Conservation (phyloP, 1,284 basidiomycete species). For the Coniophora puteana region DNA sequence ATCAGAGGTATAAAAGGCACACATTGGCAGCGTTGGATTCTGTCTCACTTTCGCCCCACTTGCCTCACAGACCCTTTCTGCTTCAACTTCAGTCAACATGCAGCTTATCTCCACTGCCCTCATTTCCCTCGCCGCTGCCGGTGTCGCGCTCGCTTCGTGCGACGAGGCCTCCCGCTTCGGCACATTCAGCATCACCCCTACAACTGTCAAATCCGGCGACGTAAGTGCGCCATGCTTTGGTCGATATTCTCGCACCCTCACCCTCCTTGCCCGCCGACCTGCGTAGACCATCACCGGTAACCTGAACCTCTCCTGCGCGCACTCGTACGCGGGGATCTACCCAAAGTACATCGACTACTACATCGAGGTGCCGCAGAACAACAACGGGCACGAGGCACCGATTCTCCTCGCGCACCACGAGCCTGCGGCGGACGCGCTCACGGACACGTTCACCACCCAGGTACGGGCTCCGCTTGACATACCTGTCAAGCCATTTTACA, state of each 20-base stretch:
- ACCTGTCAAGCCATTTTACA: constrained; percentile 5
- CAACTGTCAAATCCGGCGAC: constrained; percentile 21
- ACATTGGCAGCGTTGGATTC: too few relatives aligned
- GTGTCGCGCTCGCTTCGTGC: too few relatives aligned
- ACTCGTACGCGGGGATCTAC: constrained; percentile 12
- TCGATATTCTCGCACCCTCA: constrained; percentile 46
- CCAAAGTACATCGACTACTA: constrained; percentile 30
- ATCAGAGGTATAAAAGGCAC: too few relatives aligned
- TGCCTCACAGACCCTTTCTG: too few relatives aligned
- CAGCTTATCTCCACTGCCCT: too few relatives aligned
- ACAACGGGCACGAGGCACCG: constrained; percentile 27
- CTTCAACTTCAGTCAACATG: too few relatives aligned
- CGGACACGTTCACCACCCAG: constrained; percentile 16
- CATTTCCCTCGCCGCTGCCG: too few relatives aligned
- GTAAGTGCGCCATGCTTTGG: constrained; percentile 17
- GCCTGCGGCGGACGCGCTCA: constrained; percentile 8
- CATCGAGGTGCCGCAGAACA: constrained; percentile 27
- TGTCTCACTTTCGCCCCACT: too few relatives aligned
- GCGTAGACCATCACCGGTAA: constrained; percentile 24
- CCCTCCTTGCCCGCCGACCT: constrained; percentile 13
- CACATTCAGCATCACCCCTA: constrained; percentile 15
- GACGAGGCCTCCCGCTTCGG: constrained; percentile 21
- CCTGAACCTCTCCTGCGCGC: constrained; percentile 25
- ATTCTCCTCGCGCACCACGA: constrained; percentile 24
- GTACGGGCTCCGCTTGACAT: constrained; percentile 10